Evolutionary conservation across 116 monocot genomes (phyloP).

Genomic region (Phalaenopsis hybrid): DNA sequence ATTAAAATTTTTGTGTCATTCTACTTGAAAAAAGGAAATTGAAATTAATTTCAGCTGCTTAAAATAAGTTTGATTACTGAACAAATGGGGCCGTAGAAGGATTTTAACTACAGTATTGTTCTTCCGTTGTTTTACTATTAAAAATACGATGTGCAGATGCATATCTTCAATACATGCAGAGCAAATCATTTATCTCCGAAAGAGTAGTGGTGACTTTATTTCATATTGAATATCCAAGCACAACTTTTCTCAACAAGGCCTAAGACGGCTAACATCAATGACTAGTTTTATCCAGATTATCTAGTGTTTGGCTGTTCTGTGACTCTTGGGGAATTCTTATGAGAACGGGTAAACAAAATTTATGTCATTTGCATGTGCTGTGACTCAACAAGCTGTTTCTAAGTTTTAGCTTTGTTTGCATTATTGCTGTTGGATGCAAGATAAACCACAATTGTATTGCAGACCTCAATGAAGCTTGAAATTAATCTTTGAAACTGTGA

Average conservation of each 20-base stretch:
- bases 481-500: background rate
- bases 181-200: background rate
- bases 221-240: background rate
- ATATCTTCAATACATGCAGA: background rate
- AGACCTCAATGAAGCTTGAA: background rate
- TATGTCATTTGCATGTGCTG: background rate
- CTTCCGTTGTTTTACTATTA: background rate
- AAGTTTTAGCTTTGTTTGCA: conserved; percentile 1
- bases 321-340: background rate
- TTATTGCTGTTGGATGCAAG: background rate
- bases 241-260: background rate
- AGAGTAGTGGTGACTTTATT: background rate
- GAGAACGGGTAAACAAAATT: background rate
- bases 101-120: too few species aligned
- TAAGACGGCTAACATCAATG: background rate
- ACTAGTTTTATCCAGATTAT: background rate
- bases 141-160: background rate
- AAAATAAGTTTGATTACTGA: too few species aligned
- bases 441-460: background rate
- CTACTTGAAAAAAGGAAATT: too few species aligned
- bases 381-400: background rate
- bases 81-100: too few species aligned
- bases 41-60: too few species aligned
- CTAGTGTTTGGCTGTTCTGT: background rate
- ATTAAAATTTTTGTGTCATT: background rate